Base-by-base conservation (phyloP, 2,329 filamentous ascomycete genomes). In the Huntiella bhutanensis region DNA sequence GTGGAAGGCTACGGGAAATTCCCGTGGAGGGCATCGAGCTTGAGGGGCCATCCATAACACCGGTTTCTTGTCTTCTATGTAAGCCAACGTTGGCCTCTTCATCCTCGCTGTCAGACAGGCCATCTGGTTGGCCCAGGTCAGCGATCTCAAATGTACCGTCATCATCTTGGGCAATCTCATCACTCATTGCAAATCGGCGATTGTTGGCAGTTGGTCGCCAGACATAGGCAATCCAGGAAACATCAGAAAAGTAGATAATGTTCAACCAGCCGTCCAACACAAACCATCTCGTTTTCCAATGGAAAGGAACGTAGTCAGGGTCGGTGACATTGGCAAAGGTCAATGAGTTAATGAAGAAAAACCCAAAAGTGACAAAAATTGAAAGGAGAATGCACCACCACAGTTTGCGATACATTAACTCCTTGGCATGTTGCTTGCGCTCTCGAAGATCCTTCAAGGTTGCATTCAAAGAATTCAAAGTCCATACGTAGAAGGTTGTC, bases 401-500 rank as follows among this genome's bases (percentile, higher is more conserved):
- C 11, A 98, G 75, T 61, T 92, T 93, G 65, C 82, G 87, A 65
- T 96, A 98, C 92, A 98, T 98, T 62, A 75, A 63, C 41, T 87
- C 85, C 60, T 98, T 98, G 55, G 81, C 80, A 55, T 82, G 80
- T 64, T 98, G 91, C 64, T 94, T 95, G 53, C 91, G 80, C 57
- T 94, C 84, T 47, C 82, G 73, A n/a, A 98, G 72, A 56, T 96
- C 88, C 64, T 95, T 96, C 66, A 96, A 88, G 0, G 91, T 98
- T 49, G 80, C 70, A 61, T 88, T 94, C 49, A 98, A 72, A 16
- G 87, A 92, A 65, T 95, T 96, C 53, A 98, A 71, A 0, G 91
- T 98, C 91, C 91, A 98, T 51, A 98, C 83, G 62, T 98, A 98
- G 63, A 98, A 98, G 8, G 83, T 87, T 13, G 91, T 98, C 52